Evolutionary conservation across 73 alveolate genomes (phyloP), one percentile per base, ranked within the genome.

Genomic region (Paramecium sonneborni): DNA sequence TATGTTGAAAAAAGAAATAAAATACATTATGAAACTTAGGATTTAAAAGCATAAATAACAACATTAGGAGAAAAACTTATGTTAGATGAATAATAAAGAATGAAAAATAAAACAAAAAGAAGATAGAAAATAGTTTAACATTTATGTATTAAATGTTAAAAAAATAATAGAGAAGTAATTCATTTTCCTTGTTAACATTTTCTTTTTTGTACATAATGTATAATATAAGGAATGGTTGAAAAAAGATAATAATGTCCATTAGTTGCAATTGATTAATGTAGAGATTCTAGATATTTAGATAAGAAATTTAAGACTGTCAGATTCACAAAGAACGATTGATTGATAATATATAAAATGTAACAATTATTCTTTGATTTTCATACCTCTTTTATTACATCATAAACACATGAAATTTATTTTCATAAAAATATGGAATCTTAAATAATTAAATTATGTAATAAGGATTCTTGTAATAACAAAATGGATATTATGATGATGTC

Each of bases 381-480:
- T 48, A 26, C 20, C 26, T 52, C 68, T 52, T 52, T 1, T 6
- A 52, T 52, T 52, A 9, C 68, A 52, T 52, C 68, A 52, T 52
- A 52, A 52, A 44, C 57, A 6, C 1, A 3, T 52, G 32, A 52
- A 18, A 52, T 52, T 52, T 52, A 52, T 18, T 52, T 18, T 1
- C 68, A 52, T n/a, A 18, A 62, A 2, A 26, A 62, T 62, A 62
- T 62, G 84, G 84, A 62, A 62, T 62, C 84, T 62, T 62, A 3
- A 62, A 30, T 62, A 26, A 30, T 62, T 62, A 14, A 62, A 30
- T 62, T 62, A 62, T 62, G 84, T 62, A 62, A 32, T 26, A 62
- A 62, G 84, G 84, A 62, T 62, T 62, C 26, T 15, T 62, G 26
- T 62, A 62, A 6, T 62, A 62, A 62, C 84, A 62, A 62, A 62